phyloP scores from a whole-genome alignment of 345 rosid genomes.

The Gossypium arboreum region DNA sequence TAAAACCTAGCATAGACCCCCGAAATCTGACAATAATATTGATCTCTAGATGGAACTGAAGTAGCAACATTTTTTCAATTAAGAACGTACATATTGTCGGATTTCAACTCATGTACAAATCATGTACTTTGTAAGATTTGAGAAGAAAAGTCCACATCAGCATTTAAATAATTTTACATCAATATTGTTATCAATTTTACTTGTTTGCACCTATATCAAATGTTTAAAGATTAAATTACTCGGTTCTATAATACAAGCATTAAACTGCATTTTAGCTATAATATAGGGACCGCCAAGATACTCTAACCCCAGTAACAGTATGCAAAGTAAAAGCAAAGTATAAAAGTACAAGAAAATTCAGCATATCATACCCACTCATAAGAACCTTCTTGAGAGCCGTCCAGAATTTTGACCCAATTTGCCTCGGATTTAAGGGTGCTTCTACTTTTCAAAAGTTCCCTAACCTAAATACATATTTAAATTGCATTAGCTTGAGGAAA shows the following conservation, averaged over 20 bases:
- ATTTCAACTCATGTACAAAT: not conserved
- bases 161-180: not conserved
- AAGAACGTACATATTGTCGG: not conserved
- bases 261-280: not conserved
- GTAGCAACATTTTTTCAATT: not conserved
- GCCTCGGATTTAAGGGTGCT: slow-evolving; percentile 68
- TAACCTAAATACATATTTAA: slow-evolving; percentile 49
- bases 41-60: not conserved
- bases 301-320: not conserved
- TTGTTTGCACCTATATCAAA: not conserved
- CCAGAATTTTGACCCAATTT: slow-evolving; percentile 68
- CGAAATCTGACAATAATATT: not conserved
- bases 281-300: not conserved
- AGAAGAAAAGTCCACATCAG: not conserved
- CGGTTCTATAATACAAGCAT: not conserved
- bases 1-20: not conserved
- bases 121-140: not conserved
- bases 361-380: slow-evolving; percentile 85
- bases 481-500: slow-evolving; percentile 5
- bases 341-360: not conserved
- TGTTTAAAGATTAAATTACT: not conserved
- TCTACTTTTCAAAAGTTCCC: slow-evolving; percentile 69
- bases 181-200: not conserved
- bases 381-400: slow-evolving; percentile 96
- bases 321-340: not conserved